phyloP scores from a whole-genome alignment of 2,329 filamentous ascomycete species.

The Emydomyces testavorans region DNA sequence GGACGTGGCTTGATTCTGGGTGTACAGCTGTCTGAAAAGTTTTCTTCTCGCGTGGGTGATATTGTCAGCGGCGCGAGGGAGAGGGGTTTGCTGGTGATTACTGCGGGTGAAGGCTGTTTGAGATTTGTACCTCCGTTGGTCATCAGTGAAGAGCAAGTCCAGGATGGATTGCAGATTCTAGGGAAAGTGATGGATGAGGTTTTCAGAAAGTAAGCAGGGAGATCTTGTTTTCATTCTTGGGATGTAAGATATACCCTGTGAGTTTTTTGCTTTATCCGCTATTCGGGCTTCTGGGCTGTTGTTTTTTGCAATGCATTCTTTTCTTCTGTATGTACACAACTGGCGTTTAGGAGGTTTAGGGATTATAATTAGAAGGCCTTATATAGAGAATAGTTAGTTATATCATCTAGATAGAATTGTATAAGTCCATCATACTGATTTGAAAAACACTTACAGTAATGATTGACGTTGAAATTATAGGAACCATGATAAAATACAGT shows the following conservation, averaged over 20 bases:
- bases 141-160: conserved; percentile 69
- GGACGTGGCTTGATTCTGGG: conserved; percentile 80
- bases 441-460: no score
- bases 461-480: no score
- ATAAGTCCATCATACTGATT: no score
- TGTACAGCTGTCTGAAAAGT: conserved; percentile 64
- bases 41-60: conserved; percentile 38
- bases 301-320: neutral
- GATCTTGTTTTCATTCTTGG: neutral
- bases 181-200: conserved; percentile 53
- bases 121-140: conserved; percentile 81
- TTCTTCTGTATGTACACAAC: no score
- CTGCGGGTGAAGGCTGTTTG: conserved; percentile 81
- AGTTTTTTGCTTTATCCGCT: neutral
- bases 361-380: no score
- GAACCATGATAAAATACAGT: no score
- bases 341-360: no score
- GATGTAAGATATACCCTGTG: conserved; percentile 2
- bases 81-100: conserved; percentile 79
- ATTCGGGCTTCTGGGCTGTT: neutral
- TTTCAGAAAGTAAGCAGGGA: conserved; percentile 24
- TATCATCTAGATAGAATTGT: no score
- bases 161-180: conserved; percentile 62
- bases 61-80: conserved; percentile 80
- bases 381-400: no score